Percentiles rank a stretch among this genome's conserved stretches.
Evolutionary conservation across 345 rosid genomes (phyloP).

Genomic region (Sisymbrium altissimum): DNA sequence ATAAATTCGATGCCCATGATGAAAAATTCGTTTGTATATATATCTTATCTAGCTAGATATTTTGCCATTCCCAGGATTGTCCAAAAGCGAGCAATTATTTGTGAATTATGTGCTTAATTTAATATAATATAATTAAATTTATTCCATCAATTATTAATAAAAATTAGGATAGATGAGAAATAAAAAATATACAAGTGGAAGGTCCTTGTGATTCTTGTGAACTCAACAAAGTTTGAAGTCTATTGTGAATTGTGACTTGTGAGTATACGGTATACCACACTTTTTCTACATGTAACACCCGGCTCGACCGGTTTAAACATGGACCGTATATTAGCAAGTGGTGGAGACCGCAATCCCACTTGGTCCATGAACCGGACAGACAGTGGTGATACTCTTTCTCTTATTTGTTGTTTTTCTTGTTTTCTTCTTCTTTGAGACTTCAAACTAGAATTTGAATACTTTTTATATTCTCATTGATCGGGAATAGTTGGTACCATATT

Average conservation of each 20-base stretch:
- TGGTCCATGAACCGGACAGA: constrained; percentile 10
- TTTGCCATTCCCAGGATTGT: not conserved
- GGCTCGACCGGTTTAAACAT: constrained; percentile 13
- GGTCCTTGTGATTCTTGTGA: constrained; percentile 11
- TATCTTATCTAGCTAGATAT: constrained; percentile 15
- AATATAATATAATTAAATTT: not conserved
- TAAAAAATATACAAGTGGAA: constrained; percentile 9
- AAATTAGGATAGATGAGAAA: not conserved
- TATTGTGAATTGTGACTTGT: no score
- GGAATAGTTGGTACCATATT: constrained; percentile 13
- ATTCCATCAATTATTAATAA: not conserved
- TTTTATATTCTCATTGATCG: constrained; percentile 23
- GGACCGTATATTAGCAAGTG: constrained; percentile 25
- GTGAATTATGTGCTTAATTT: not conserved
- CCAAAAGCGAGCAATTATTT: constrained; percentile 1
- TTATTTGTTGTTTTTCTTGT: constrained; percentile 4
- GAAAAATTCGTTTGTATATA: not conserved
- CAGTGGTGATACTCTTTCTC: constrained; percentile 20
- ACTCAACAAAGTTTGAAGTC: no score
- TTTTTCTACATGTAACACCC: not conserved
- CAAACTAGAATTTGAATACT: constrained; percentile 9
- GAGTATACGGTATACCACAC: not conserved
- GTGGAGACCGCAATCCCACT: constrained; percentile 39
- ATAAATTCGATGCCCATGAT: constrained; percentile 27
- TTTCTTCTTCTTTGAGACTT: not conserved